Evolutionary conservation across 2,329 filamentous ascomycete species (phyloP).

Genomic region (Macrophomina tecta): DNA sequence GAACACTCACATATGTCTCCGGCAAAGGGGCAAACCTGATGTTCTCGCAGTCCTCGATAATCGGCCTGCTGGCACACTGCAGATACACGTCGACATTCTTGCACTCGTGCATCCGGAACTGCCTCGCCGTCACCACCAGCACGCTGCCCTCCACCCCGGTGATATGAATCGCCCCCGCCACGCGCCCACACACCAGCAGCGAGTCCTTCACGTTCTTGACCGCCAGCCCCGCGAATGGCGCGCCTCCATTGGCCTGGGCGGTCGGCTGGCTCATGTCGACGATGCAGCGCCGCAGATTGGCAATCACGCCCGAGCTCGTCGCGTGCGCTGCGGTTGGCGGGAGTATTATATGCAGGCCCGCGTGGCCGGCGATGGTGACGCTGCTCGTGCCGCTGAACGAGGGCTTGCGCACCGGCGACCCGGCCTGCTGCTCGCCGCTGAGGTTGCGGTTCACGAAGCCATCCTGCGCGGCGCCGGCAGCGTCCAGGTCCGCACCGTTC

Average conservation of each 20-base stretch:
- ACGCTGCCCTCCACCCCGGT: conserved; percentile 75
- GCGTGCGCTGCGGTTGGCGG: conserved; percentile 73
- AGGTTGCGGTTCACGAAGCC: conserved; percentile 29
- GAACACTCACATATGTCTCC: conserved; percentile 26
- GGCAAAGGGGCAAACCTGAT: conserved; percentile 84
- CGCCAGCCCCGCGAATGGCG: conserved; percentile 69
- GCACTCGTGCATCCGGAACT: conserved; percentile 92
- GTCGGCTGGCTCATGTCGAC: conserved; percentile 78
- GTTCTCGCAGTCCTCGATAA: conserved; percentile 85
- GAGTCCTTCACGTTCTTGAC: conserved; percentile 73
- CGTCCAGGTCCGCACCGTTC: conserved; percentile 39
- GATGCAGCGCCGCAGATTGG: conserved; percentile 71
- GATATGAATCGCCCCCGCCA: conserved; percentile 82
- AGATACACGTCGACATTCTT: conserved; percentile 82
- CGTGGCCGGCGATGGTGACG: conserved; percentile 71
- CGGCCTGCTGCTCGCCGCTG: conserved; percentile 26
- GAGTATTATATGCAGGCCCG: conserved; percentile 75
- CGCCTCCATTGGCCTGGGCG: conserved; percentile 5
- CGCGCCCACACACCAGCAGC: conserved; percentile 77
- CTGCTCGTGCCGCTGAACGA: conserved; percentile 65
- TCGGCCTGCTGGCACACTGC: conserved; percentile 80
- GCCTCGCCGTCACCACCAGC: conserved; percentile 75
- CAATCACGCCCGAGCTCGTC: conserved; percentile 75
- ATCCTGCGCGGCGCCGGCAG: conserved; percentile 35
- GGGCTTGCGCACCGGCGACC: conserved; percentile 46